Percentiles rank a stretch among this genome's conserved stretches.
Conservation (phyloP, 768 basidiomycete species). For the Collybia nuda region DNA sequence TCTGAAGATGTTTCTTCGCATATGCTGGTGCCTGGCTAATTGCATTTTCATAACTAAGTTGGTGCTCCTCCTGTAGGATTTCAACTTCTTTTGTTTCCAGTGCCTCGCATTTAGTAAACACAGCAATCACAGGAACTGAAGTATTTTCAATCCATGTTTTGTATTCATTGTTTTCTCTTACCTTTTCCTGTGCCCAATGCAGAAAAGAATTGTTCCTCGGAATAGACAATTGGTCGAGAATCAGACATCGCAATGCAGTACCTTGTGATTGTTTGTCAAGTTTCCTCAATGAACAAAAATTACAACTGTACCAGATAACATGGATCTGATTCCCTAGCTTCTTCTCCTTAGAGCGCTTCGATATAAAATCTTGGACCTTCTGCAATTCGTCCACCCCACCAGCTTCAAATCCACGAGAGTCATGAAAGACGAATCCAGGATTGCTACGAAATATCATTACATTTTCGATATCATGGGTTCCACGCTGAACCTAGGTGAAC, state of each 20-base stretch:
- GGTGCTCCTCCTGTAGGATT: background rate
- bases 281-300: background rate
- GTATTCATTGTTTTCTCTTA: slow-evolving; percentile 4
- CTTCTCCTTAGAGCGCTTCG: slow-evolving; percentile 13
- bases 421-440: slow-evolving; percentile 36
- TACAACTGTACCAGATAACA: slow-evolving; percentile 34
- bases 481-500: slow-evolving; percentile 22
- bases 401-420: slow-evolving; percentile 40
- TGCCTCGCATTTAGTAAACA: slow-evolving; percentile 39
- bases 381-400: slow-evolving; percentile 27
- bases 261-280: slow-evolving; percentile 22
- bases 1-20: slow-evolving; percentile 14
- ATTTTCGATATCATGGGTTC: slow-evolving; percentile 29
- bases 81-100: slow-evolving; percentile 14
- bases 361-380: slow-evolving; percentile 28
- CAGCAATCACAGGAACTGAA: slow-evolving; percentile 36
- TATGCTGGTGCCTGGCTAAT: slow-evolving; percentile 5
- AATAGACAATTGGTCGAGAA: slow-evolving; percentile 21
- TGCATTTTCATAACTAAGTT: background rate
- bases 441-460: slow-evolving; percentile 29
- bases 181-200: slow-evolving; percentile 20
- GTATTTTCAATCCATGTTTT: background rate
- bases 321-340: slow-evolving; percentile 28
- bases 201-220: slow-evolving; percentile 30
- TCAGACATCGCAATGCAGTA: slow-evolving; percentile 33